phyloP scores from a whole-genome alignment of 2,329 filamentous ascomycete species.

The Colletotrichum sp. region DNA sequence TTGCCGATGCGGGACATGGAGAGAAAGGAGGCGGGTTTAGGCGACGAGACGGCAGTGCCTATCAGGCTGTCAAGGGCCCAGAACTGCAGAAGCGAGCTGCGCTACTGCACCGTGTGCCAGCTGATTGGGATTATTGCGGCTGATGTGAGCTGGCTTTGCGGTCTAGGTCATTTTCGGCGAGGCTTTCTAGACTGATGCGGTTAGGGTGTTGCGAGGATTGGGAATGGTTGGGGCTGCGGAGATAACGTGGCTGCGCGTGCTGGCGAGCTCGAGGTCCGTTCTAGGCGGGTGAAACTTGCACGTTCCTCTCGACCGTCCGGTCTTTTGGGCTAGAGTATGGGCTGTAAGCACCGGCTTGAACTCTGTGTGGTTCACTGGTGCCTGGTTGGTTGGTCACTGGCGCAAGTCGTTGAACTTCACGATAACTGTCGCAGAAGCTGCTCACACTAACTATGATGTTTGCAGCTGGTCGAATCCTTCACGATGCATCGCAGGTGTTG shows the following conservation, averaged over 20 bases:
- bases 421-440: neutral
- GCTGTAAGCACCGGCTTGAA: neutral
- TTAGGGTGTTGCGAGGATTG: neutral
- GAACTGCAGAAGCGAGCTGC: neutral
- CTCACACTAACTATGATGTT: neutral
- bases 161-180: neutral
- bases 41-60: neutral
- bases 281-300: neutral
- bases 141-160: neutral
- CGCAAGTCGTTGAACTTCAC: neutral
- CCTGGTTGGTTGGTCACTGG: neutral
- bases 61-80: neutral
- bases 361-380: neutral
- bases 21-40: neutral
- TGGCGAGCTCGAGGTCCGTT: neutral
- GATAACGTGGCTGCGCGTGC: neutral
- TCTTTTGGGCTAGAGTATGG: neutral
- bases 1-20: neutral
- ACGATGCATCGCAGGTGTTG: neutral
- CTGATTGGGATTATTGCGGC: neutral
- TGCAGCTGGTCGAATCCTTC: neutral
- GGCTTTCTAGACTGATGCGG: neutral
- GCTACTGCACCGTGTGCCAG: neutral
- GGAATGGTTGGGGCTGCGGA: neutral
- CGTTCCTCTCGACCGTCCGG: neutral